Evolutionary conservation across 2,329 filamentous ascomycete genomes (phyloP), one percentile per base, ranked within the genome.

Genomic region (Sporothrix protearum): DNA sequence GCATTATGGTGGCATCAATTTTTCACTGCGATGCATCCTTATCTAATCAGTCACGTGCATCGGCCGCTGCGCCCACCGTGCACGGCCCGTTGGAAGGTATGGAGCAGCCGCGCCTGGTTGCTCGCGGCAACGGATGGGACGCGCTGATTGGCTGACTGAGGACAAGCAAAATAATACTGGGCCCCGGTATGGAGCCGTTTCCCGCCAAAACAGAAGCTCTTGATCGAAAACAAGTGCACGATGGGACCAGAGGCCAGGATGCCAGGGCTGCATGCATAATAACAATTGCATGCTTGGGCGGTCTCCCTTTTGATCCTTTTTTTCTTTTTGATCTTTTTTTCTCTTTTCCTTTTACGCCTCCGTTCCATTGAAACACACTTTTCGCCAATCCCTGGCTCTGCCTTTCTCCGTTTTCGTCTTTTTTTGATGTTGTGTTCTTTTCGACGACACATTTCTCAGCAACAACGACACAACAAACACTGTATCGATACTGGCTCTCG

Each of bases 121-220:
- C 76, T 76, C 74, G 71, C 71, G 76, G 76, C 76, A 78, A 78
- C 76, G 68, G n/a, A 16, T 1, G 10, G 2, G 68, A 73, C 73
- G 73, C 74, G 72, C 73, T 73, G 73, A 75, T 75, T 75, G 74
- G 74, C 61, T 42, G 25, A 5, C 8, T 3, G 6, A 2, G 3
- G 25, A 33, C 49, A 45, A 28, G 51, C 63, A 73, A 71, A 75
- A 75, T 73, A 74, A 73, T 53, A 73, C 39, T 51, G 69, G 55
- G 25, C 64, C 25, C 49, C 53, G 36, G 42, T 55, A 30, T 42
- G 49, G 36, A 45, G 36, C 45, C 47, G 45, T 57, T 51, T 33
- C 49, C 39, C 39, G n/a, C 68, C 63, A 71, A 72, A 74, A 73
- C 51, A 72, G 63, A 49, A 61, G 49, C 64, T 67, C 28, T 49